Base-by-base conservation (phyloP, 495 filamentous ascomycete genomes). In the Glutinoglossum americanum region DNA sequence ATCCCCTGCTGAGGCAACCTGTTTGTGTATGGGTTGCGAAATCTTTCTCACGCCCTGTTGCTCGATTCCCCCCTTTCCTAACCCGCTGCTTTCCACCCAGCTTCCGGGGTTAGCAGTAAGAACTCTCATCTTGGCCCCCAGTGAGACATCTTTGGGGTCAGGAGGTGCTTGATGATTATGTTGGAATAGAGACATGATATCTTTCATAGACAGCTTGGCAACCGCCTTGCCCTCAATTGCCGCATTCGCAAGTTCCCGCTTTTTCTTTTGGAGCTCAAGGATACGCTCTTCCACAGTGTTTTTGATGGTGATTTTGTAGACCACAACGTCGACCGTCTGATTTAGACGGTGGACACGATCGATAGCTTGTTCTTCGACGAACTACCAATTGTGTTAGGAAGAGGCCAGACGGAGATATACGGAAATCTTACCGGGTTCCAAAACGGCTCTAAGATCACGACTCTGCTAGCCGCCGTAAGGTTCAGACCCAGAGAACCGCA, bases 301-400 rank as follows among this genome's bases (percentile, higher is more conserved):
- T 56, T 76, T 77, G 60, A 98, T 79, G 13, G 89, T 94, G 61
- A 98, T 75, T 61, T 88, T 89, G 74, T 94, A 98, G 56, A 98
- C 89, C 25, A 87, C 79, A 41, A 98, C 92, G 64, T 96, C 89
- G 15, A 85, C 72, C 15, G 87, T 94, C 70, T 98, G 92, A 57
- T 92, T 96, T 45, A 98, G 80, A 11, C 92, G 86, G 62, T 98
- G 92, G 49, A 98, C 92, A 47, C 92, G 88, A 67, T 98, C 92
- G 62, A 98, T 98, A 10, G 92, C 92, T 74, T 97, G 92, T 68
- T 96, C 92, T 75, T 98, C 92, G 27, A 97, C 85, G 62, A 98
- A 98, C 72, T 84, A 56, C 26, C 55, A 60, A 9, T 59, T 41
- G 33, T 0, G 57, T 72, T 64, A 69, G 68, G 58, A 25, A 28